Evolutionary conservation across 176 grass and related monocot species (phyloP), one percentile per base, ranked within the genome.

Genomic region (Tillandsia leiboldiana): DNA sequence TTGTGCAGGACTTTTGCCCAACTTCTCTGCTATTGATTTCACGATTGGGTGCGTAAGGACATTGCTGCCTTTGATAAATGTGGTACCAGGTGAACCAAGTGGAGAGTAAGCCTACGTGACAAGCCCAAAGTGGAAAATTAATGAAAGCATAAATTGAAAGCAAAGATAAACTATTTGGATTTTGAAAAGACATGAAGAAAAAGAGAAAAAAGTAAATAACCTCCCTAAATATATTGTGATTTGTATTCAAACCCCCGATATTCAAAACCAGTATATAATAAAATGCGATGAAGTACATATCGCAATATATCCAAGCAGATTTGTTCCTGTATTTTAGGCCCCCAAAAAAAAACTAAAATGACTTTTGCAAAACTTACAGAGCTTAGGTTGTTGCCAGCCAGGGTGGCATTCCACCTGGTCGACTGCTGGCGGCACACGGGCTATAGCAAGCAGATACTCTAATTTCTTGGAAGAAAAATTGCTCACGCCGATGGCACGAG

Each of bases 351-450:
- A 17, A 18, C 17, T 14, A 3, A 18, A 59, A 59, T 59, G 14
- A 59, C 54, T 8, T 59, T 59, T 28, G 20, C 42, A 8, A 10
- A 11, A 71, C 80, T 84, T 78, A 81, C 86, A 53, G 64, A 88
- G 86, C 12, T 72, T 88, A 0, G 57, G 18, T 52, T 88, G 86
- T 61, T 78, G 81, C 86, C 86, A 88, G 10, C 59, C 54, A 17
- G 77, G 86, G 20, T 88, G 86, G 18, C 86, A 88, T 53, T 88
- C 86, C 2, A 88, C 86, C 77, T 88, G 81, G 65, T 71, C 12
- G 51, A 84, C 86, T 7, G 81, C 86, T 3, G 86, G 86, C 10
- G 73, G 70, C 27, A 88, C 57, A 3, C 86, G 81, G 48, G 86
- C 86, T 12, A 84, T 0, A 10, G 14, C 24, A 29, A 88, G 69